A percentile compares a stretch with the other conserved stretches of the same genome.
These are phyloP conservation scores for Cryptococcus sp. DNA, from an alignment of 1,284 basidiomycete genomes.

Conservation along the genomic window DNA sequence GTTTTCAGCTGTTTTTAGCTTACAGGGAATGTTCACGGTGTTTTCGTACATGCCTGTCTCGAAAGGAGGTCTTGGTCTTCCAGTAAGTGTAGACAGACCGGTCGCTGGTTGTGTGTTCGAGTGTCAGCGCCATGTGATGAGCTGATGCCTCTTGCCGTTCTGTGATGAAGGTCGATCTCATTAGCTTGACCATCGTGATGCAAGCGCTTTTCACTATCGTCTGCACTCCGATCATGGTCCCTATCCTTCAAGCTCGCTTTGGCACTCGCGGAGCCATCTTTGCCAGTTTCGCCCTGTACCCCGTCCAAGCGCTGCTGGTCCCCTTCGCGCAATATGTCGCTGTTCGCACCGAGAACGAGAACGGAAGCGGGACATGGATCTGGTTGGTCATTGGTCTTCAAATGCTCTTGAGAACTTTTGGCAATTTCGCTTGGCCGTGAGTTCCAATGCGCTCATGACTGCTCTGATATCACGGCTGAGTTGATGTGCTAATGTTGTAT, in stretches of 20 bases:
- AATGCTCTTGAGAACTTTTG: slow-evolving; percentile 11
- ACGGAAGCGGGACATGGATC: slow-evolving; percentile 5
- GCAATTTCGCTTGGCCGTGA: slow-evolving; percentile 29
- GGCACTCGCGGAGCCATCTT: slow-evolving; percentile 7
- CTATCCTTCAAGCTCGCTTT: slow-evolving; percentile 14
- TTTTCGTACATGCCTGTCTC: slow-evolving; percentile 23
- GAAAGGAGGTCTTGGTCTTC: slow-evolving; percentile 24
- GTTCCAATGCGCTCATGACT: not conserved
- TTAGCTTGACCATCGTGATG: no score
- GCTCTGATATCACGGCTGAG: not conserved
- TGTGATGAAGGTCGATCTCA: no score
- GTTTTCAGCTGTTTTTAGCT: no score
- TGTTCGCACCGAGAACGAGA: slow-evolving; percentile 1
- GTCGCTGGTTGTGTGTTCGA: no score
- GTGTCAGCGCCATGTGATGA: no score
- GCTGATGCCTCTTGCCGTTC: no score
- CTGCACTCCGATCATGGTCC: not conserved
- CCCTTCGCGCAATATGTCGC: slow-evolving; percentile 22
- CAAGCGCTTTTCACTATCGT: no score
- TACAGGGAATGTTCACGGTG: slow-evolving; percentile 18
- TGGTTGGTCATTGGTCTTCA: slow-evolving; percentile 3
- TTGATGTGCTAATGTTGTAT: not conserved
- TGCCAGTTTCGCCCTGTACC: slow-evolving; percentile 14
- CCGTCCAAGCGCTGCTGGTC: slow-evolving; percentile 14
- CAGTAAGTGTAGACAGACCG: slow-evolving; percentile 15